phyloP scores from a whole-genome alignment of 108 stramenopile genomes.

The Cyclotella atomus region DNA sequence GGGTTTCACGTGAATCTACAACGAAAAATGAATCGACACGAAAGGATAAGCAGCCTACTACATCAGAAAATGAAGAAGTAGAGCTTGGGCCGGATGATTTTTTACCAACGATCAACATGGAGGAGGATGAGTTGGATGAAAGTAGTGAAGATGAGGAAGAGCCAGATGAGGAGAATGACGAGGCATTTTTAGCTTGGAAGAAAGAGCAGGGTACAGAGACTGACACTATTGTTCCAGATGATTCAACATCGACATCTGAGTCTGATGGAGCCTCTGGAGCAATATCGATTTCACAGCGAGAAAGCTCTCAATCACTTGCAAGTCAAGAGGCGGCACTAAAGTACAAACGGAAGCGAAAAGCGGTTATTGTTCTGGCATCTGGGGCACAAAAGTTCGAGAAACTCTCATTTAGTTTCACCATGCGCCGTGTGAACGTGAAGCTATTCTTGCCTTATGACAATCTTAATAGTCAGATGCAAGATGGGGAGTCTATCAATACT shows the following conservation, averaged over 20 bases:
- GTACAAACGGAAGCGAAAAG: slow-evolving; percentile 44
- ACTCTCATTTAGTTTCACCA: slow-evolving; percentile 63
- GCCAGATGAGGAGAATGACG: slow-evolving; percentile 37
- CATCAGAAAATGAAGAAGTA: neutral
- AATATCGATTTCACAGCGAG: neutral
- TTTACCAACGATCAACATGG: slow-evolving; percentile 13
- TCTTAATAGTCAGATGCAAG: neutral
- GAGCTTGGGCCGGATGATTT: slow-evolving; percentile 31
- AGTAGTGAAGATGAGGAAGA: slow-evolving; percentile 33
- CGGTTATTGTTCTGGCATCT: slow-evolving; percentile 65
- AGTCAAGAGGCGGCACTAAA: neutral
- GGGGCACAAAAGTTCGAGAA: slow-evolving; percentile 71
- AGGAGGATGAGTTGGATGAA: slow-evolving; percentile 40
- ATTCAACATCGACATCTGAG: no score
- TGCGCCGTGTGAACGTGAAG: slow-evolving; percentile 54
- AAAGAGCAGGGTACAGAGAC: slow-evolving; percentile 17
- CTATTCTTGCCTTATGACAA: slow-evolving; percentile 41
- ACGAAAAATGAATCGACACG: slow-evolving; percentile 5
- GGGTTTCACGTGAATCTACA: neutral
- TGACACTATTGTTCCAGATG: neutral
- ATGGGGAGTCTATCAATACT: neutral
- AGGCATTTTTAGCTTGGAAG: slow-evolving; percentile 40
- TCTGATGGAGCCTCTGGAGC: neutral
- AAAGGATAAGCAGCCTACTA: no score
- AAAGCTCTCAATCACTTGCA: neutral